Percentiles rank a stretch among this genome's conserved stretches.
These are phyloP conservation scores for Mrakiaceae sp. DNA, from an alignment of 1,284 basidiomycete species.

Conservation along the genomic window DNA sequence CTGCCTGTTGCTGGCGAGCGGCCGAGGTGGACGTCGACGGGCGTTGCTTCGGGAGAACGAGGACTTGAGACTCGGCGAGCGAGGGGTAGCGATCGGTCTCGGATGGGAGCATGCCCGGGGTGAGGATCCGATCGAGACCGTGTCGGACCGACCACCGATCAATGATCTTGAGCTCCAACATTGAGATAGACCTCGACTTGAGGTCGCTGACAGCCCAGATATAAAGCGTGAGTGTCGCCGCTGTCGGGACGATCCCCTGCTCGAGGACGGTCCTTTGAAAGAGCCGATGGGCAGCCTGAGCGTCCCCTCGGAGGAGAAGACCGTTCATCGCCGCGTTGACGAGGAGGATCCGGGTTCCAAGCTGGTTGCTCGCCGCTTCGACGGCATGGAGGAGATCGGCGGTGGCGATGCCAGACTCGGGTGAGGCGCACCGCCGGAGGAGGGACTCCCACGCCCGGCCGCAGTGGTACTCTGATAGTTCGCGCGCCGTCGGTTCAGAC, in stretches of 20 bases:
- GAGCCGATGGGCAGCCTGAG: background rate
- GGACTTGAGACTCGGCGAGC: constrained; percentile 1
- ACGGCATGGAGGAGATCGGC: background rate
- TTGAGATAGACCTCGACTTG: background rate
- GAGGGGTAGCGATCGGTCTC: background rate
- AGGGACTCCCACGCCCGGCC: too few relatives aligned
- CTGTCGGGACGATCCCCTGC: background rate
- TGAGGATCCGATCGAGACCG: background rate
- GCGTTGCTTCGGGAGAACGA: background rate
- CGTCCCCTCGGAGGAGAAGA: background rate
- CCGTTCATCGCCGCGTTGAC: background rate
- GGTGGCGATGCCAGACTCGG: background rate
- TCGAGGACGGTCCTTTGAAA: background rate
- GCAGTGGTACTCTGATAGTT: too few relatives aligned
- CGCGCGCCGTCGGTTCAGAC: too few relatives aligned
- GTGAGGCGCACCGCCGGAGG: background rate
- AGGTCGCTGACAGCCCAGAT: background rate
- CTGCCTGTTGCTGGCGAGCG: too few relatives aligned
- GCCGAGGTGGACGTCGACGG: background rate
- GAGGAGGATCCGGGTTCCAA: background rate
- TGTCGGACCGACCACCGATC: constrained; percentile 4
- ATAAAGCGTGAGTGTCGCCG: background rate
- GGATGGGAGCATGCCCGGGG: background rate
- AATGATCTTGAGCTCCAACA: constrained; percentile 2
- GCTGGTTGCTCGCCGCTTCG: background rate